Conservation (phyloP, 305 asterid genomes). For the Fraxinus paxiana region DNA sequence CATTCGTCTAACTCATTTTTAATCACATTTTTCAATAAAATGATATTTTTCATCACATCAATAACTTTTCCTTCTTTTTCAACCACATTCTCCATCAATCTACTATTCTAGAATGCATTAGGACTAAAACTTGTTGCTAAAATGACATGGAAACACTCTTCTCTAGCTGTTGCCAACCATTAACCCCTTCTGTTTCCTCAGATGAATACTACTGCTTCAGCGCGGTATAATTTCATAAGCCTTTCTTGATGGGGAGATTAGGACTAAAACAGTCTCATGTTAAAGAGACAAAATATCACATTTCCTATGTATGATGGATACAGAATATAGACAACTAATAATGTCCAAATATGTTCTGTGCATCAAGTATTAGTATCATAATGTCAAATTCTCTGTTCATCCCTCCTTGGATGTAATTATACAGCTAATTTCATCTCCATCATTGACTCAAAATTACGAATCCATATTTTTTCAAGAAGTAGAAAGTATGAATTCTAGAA, state of each 20-base stretch:
- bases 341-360: not conserved
- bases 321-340: not conserved
- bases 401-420: not conserved
- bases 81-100: too few relatives aligned
- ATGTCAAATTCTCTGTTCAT: not conserved
- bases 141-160: not conserved
- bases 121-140: not conserved
- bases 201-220: conserved; percentile 25
- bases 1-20: too few relatives aligned
- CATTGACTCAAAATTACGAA: not conserved
- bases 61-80: too few relatives aligned
- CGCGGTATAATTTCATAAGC: conserved; percentile 21
- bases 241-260: not conserved
- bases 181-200: conserved; percentile 21
- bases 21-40: too few relatives aligned
- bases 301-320: not conserved
- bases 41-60: too few relatives aligned
- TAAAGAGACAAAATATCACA: not conserved
- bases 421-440: not conserved
- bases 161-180: conserved; percentile 33
- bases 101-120: too few relatives aligned
- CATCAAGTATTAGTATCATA: not conserved
- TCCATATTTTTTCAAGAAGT: not conserved
- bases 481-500: not conserved
- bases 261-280: not conserved